Percentiles rank a stretch among this genome's conserved stretches.
These are phyloP conservation scores for Apiosordaria backusii DNA, from an alignment of 495 filamentous ascomycete genomes.

Conservation along the genomic window DNA sequence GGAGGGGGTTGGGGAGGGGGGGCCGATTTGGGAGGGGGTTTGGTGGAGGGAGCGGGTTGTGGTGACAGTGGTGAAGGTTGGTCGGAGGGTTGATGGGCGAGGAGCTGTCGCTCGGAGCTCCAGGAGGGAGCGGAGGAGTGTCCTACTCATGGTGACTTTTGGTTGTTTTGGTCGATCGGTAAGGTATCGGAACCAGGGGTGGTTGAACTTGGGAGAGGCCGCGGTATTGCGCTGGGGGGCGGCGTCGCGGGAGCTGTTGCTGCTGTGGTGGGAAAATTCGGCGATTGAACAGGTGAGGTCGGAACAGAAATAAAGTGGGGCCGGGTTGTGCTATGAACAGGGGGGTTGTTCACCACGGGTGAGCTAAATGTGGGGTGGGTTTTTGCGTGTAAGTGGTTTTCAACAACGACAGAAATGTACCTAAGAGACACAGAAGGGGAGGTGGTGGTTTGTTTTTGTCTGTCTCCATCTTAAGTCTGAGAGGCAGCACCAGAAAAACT, in stretches of 20 bases:
- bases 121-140: conserved; percentile 46
- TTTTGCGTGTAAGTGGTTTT: neutral
- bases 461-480: neutral
- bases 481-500: too few species aligned
- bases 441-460: neutral
- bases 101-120: conserved; percentile 39
- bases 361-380: neutral
- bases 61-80: conserved; percentile 17
- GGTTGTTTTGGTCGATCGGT: conserved; percentile 4
- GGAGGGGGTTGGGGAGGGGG: conserved; percentile 14
- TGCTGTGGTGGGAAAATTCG: conserved; percentile 16
- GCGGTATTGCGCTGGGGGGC: conserved; percentile 7
- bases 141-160: conserved; percentile 40
- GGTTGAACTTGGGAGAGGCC: neutral
- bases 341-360: neutral
- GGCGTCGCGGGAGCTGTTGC: conserved; percentile 7
- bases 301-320: conserved; percentile 3
- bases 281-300: conserved; percentile 16
- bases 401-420: neutral
- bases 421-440: neutral
- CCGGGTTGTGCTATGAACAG: neutral
- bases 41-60: conserved; percentile 31
- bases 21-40: conserved; percentile 30
- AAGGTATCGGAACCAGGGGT: neutral
- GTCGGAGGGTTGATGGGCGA: conserved; percentile 30